Percentiles rank a stretch among this genome's conserved stretches.
Conservation (phyloP, 345 rosid genomes). For the Moricandia moricandioides region DNA sequence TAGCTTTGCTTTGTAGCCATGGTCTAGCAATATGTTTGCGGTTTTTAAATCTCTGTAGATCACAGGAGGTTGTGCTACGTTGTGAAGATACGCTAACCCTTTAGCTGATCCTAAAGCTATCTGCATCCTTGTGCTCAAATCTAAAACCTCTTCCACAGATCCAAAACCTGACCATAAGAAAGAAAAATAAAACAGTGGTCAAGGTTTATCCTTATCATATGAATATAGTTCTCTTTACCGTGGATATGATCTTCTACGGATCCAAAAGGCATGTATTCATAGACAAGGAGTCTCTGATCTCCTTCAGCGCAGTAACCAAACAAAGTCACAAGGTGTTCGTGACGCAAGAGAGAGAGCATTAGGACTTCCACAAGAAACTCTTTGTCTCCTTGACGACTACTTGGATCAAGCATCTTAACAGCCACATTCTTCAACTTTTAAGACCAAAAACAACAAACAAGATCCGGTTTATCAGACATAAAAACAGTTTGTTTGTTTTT, state of each 20-base stretch:
- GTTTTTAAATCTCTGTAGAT: conserved; percentile 67
- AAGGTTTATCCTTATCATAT: not conserved
- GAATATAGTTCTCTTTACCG: conserved; percentile 12
- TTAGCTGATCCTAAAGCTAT: conserved; percentile 64
- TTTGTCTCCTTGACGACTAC: conserved; percentile 72
- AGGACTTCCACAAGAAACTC: conserved; percentile 86
- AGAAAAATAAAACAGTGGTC: not conserved
- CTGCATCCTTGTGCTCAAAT: conserved; percentile 62
- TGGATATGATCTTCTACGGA: conserved; percentile 72
- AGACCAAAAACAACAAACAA: not conserved
- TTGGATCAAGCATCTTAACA: conserved; percentile 59
- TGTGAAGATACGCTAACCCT: conserved; percentile 61
- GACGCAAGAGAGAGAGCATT: conserved; percentile 72
- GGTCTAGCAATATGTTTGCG: conserved; percentile 54
- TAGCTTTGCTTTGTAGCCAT: conserved; percentile 52
- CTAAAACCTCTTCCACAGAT: conserved; percentile 42
- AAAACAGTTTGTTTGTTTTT: not conserved
- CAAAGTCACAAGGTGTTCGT: conserved; percentile 65
- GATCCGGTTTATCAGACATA: not conserved
- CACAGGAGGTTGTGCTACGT: conserved; percentile 51
- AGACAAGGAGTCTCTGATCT: conserved; percentile 71
- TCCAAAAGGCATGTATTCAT: conserved; percentile 65
- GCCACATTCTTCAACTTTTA: conserved; percentile 45
- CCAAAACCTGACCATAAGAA: conserved; percentile 36
- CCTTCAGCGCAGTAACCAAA: conserved; percentile 77